Evolutionary conservation across 257 asterid genomes (phyloP).

Genomic region (Vinca minor): DNA sequence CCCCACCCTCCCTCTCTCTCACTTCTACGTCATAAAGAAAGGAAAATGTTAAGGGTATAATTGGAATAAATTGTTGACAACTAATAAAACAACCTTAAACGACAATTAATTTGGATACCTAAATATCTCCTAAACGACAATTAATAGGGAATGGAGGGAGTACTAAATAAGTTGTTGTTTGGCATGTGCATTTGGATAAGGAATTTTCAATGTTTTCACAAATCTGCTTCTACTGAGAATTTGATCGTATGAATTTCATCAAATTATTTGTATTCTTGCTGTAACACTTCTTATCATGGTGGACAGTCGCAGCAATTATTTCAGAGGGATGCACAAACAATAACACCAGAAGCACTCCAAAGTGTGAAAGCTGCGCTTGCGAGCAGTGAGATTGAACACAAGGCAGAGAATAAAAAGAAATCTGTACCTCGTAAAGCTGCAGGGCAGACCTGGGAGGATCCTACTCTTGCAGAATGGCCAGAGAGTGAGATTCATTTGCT

Average conservation of each 20-base stretch:
- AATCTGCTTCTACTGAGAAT: neutral
- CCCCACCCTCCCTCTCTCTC: too few species aligned
- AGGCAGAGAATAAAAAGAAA: conserved; percentile 90
- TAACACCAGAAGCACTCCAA: conserved; percentile 94
- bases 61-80: too few species aligned
- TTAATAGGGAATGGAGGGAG: too few species aligned
- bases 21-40: too few species aligned
- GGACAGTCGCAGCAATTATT: conserved; percentile 89
- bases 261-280: neutral
- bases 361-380: conserved; percentile 98
- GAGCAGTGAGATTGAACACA: conserved; percentile 82
- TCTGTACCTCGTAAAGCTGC: conserved; percentile 95
- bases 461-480: conserved; percentile 98
- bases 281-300: conserved; percentile 7
- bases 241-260: neutral
- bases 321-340: conserved; percentile 92
- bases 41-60: too few species aligned
- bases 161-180: neutral
- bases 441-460: conserved; percentile 94
- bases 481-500: conserved; percentile 48
- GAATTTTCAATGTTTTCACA: too few species aligned
- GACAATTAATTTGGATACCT: too few species aligned
- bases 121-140: too few species aligned
- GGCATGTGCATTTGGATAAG: neutral
- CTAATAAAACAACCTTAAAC: too few species aligned